Percentiles rank a stretch among this genome's conserved stretches.
Conservation (phyloP, 306 rosid species). For the Rosa persica region DNA sequence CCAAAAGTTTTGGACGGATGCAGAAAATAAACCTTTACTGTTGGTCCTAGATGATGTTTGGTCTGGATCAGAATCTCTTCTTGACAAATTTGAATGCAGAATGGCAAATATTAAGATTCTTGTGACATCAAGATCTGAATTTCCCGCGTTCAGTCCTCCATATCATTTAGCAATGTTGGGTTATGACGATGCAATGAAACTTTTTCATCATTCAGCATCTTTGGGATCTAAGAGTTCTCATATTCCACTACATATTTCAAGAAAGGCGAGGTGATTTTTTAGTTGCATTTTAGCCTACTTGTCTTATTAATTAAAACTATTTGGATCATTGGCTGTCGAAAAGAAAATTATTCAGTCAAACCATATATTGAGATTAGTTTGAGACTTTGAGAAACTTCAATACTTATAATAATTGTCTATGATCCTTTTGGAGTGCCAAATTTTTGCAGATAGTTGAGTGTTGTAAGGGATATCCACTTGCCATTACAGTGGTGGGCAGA, state of each 20-base stretch:
- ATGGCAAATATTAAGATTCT: not conserved
- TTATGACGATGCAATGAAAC: not conserved
- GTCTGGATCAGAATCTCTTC: not conserved
- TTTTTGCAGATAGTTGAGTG: not conserved
- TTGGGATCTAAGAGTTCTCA: slow-evolving; percentile 1
- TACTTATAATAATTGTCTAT: not conserved
- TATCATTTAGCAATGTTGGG: not conserved
- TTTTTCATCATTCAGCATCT: not conserved
- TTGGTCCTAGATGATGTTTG: not conserved
- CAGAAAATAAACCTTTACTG: not conserved
- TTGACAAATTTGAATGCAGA: not conserved
- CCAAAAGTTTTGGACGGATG: not conserved
- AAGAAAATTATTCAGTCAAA: too few species aligned
- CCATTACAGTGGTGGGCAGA: not conserved
- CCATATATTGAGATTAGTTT: not conserved
- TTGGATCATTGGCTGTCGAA: not conserved
- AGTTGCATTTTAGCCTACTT: not conserved
- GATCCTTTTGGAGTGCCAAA: not conserved
- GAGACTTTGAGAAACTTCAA: not conserved
- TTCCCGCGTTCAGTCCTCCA: not conserved
- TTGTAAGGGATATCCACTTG: not conserved
- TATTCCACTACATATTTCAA: not conserved
- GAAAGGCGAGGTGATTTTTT: not conserved
- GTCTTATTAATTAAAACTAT: too few species aligned
- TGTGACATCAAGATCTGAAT: slow-evolving; percentile 4